Evolutionary conservation across 129 eudicot genomes (phyloP), one percentile per base, ranked within the genome.

Genomic region (Silybum marianum): DNA sequence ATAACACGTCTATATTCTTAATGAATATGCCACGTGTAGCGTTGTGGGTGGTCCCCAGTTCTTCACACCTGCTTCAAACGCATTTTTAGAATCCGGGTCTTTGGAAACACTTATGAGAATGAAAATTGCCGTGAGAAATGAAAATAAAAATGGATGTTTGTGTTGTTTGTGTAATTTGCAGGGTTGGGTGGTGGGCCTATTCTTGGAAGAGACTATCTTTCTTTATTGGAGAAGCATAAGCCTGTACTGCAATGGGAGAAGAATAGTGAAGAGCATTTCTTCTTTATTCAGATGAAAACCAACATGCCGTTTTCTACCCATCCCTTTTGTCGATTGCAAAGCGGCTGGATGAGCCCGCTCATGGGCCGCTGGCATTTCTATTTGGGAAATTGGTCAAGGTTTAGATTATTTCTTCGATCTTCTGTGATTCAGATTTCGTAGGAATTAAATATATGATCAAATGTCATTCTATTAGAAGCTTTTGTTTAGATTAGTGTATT

Each of bases 381-480:
- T 93, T 48, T 93, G 99, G 98, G 98, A 95, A 88, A 93, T 95
- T 3, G 99, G 99, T 67, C 99, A 95, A 89, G 99, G 99, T 71
- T 81, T 95, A 76, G 98, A 95, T 84, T 95, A 87, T 74, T 89
- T 92, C 83, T 91, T 89, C 72, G 90, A 90, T 81, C 66, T 95
- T 51, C 77, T 95, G 28, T 95, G 87, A 75, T 54, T 71, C 67
- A 32, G 0, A 51, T 44, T 5, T 69, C 70, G 13, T 87, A 70
- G 21, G 54, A 60, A 22, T 32, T 69, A 28, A 79, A 3, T 79
- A 71, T 81, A 62, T 13, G 54, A 24, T 60, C 42, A 38, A 36
- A 38, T 8, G 22, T 48, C 2, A 48, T 73, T 39, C 36, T 54
- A 19, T 19, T 65, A 18, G 54, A 4, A 30, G 32, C 51, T 19